These are phyloP conservation scores for Globisporangium solare DNA, from an alignment of 352 stramenopile species.

Conservation along the genomic window DNA sequence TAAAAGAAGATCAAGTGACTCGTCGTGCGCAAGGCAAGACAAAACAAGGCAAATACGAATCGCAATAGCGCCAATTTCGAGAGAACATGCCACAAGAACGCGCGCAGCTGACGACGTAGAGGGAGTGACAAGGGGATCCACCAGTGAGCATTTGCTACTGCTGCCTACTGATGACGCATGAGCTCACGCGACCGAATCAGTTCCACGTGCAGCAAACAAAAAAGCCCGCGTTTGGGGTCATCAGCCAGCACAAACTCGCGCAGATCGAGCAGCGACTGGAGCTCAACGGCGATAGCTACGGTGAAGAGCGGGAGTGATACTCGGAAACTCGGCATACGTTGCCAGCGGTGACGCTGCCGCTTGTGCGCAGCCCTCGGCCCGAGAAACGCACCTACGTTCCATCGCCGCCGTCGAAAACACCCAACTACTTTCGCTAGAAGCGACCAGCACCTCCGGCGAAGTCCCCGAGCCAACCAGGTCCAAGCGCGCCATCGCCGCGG, in stretches of 20 bases:
- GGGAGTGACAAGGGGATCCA: no score
- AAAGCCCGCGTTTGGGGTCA: slow-evolving; percentile 35
- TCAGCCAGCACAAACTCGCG: slow-evolving; percentile 40
- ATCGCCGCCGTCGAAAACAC: slow-evolving; percentile 34
- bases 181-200: slow-evolving; percentile 44
- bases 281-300: slow-evolving; percentile 7
- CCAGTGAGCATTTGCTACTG: background rate
- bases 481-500: slow-evolving; percentile 8
- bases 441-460: slow-evolving; percentile 14
- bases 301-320: slow-evolving; percentile 14
- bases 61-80: no score
- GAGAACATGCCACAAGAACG: no score
- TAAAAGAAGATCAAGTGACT: no score
- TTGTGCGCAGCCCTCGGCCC: slow-evolving; percentile 35
- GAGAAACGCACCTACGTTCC: slow-evolving; percentile 35
- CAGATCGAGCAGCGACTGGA: slow-evolving; percentile 28
- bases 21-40: no score
- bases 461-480: slow-evolving; percentile 10
- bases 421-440: slow-evolving; percentile 67
- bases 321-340: background rate
- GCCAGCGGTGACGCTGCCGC: slow-evolving; percentile 40
- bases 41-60: no score
- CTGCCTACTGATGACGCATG: slow-evolving; percentile 34
- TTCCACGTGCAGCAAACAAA: slow-evolving; percentile 49
- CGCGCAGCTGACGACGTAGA: no score